Base-by-base conservation (phyloP, 495 filamentous ascomycete species). In the Xylaria bambusicola region DNA sequence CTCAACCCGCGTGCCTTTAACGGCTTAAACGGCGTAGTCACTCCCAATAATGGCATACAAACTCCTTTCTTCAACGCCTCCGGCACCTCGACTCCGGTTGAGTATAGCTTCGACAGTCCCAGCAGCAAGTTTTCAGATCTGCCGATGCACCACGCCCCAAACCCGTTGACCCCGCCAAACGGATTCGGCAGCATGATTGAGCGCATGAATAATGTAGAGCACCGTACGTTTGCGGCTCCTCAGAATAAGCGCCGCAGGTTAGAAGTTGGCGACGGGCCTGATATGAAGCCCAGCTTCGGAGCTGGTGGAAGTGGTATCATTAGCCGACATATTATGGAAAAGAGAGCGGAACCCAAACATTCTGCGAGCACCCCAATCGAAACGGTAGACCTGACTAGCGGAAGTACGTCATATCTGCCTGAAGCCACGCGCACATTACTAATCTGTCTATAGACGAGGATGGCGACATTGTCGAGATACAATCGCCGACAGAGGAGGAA, bases 311-410 rank as follows among this genome's bases (percentile, higher is more conserved):
- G 80, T 46, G 84, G 86, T 1, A 74, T 83, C 0, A 62, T 95
- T 7, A 81, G 86, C 17, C 76, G 88, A 26, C 86, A 88, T 60
- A 73, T 91, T 71, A 86, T 82, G 64, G 72, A 81, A 56, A 77
- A 80, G 61, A 71, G 69, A 53, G 80, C 87, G 42, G 78, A 71
- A 0, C 67, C 77, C 21, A 60, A 75, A 21, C 75, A 80, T 31
- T 42, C 66, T 17, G 42, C 63, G 61, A 26, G 42, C 53, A 44
- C 66, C 56, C 52, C 62, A 53, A 52, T 71, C 71, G 74, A 73
- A 45, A 79, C 88, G 33, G 86, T 92, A 38, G 88, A 92, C 66
- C 67, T 91, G 64, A 91, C 88, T 3, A 76, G 77, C 15, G 81
- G 80, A 80, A 77, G 68, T 68, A 27, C 52, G 68, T 61, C 40